Conservation (phyloP, 2,329 filamentous ascomycete genomes). For the Graphiopsis chlorocephala region DNA sequence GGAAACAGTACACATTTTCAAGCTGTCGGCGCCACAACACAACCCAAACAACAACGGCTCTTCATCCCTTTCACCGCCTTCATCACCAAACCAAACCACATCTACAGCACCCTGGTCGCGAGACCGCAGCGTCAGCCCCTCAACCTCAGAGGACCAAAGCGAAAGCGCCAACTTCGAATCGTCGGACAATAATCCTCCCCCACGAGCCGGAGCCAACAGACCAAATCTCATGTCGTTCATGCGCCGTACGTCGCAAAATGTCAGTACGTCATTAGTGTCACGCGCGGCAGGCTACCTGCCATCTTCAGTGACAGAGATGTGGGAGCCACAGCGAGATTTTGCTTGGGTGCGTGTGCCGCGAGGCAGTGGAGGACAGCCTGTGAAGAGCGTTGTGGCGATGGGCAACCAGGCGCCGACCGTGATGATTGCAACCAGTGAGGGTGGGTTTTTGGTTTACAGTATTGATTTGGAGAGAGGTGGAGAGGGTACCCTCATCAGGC, state of each 20-base stretch:
- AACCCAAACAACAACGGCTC: constrained; percentile 22
- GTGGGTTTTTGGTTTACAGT: constrained; percentile 90
- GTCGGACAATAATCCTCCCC: constrained; percentile 16
- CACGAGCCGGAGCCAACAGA: constrained; percentile 44
- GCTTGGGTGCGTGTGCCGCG: constrained; percentile 93
- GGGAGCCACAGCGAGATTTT: constrained; percentile 93
- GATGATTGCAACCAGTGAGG: constrained; percentile 97
- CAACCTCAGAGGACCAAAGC: constrained; percentile 26
- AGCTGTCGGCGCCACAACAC: constrained; percentile 56
- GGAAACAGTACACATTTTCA: constrained; percentile 96
- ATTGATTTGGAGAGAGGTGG: constrained; percentile 93
- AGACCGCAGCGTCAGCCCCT: constrained; percentile 44
- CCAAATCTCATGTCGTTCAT: constrained; percentile 88
- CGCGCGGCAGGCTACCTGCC: constrained; percentile 90
- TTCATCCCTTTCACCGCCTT: constrained; percentile 26
- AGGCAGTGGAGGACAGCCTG: constrained; percentile 48
- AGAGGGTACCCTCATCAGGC: constrained; percentile 85
- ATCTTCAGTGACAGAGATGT: constrained; percentile 93
- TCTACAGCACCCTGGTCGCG: constrained; percentile 33
- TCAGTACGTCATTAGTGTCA: constrained; percentile 82
- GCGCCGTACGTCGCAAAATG: constrained; percentile 89
- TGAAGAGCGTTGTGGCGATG: constrained; percentile 95
- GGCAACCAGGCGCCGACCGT: constrained; percentile 91
- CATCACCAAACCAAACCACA: constrained; percentile 27
- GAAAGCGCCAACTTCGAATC: constrained; percentile 33